Evolutionary conservation across 768 basidiomycete genomes (phyloP).

Genomic region (Mycena polygramma): DNA sequence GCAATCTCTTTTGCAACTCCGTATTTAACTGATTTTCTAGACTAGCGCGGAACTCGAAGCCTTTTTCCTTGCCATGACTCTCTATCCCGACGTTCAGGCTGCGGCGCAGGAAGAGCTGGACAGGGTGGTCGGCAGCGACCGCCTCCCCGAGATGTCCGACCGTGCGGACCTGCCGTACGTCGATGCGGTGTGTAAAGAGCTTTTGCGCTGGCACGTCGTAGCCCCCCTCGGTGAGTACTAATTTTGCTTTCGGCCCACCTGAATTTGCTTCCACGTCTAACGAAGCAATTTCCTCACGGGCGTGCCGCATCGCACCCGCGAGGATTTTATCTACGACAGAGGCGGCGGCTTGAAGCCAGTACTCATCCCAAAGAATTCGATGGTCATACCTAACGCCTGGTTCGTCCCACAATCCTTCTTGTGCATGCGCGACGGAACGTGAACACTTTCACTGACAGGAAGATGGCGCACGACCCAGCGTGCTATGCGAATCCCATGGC

Average conservation of each 20-base stretch:
- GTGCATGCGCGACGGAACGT: no score
- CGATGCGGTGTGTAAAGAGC: constrained; percentile 40
- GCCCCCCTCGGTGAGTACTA: constrained; percentile 32
- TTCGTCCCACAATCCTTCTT: not conserved
- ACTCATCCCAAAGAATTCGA: constrained; percentile 23
- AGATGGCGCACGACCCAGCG: constrained; percentile 37
- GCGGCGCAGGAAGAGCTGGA: constrained; percentile 54
- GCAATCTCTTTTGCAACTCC: no score
- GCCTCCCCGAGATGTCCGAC: constrained; percentile 40
- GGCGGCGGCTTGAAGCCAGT: constrained; percentile 1
- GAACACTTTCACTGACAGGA: constrained; percentile 21
- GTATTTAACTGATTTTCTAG: not conserved
- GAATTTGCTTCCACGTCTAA: not conserved
- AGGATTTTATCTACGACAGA: constrained; percentile 23
- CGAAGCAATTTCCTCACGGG: not conserved
- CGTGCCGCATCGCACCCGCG: constrained; percentile 20
- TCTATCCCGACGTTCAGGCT: constrained; percentile 49
- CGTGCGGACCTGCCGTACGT: constrained; percentile 37
- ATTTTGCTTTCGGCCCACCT: not conserved
- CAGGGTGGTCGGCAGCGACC: constrained; percentile 44
- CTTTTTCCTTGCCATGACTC: constrained; percentile 38
- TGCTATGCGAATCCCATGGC: constrained; percentile 29
- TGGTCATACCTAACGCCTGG: constrained; percentile 32
- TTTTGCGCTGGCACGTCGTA: constrained; percentile 34
- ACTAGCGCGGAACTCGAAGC: constrained; percentile 9